phyloP scores from a whole-genome alignment of 306 rosid species.

The Cotoneaster glaucophyllus region DNA sequence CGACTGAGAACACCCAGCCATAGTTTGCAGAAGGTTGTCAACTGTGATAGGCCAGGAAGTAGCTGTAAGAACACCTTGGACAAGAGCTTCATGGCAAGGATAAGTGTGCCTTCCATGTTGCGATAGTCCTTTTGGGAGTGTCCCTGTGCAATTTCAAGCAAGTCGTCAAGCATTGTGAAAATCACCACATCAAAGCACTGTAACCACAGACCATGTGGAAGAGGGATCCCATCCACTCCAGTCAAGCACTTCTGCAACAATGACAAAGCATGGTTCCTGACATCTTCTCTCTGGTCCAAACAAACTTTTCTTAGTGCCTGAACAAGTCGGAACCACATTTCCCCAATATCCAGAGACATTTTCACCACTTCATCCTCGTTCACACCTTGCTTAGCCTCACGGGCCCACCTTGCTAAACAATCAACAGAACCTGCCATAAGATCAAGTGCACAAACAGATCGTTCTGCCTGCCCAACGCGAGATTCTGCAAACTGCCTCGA shows the following conservation, averaged over 20 bases:
- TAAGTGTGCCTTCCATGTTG: conserved; percentile 95
- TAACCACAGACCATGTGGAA: conserved; percentile 53
- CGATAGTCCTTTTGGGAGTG: conserved; percentile 83
- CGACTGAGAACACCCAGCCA: conserved; percentile 92
- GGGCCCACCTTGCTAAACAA: conserved; percentile 72
- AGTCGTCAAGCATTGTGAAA: conserved; percentile 94
- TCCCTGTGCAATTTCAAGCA: conserved; percentile 90
- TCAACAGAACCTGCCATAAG: conserved; percentile 79
- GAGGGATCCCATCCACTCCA: conserved; percentile 62
- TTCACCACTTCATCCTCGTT: conserved; percentile 64
- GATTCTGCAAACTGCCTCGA: conserved; percentile 97
- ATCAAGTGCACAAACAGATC: conserved; percentile 81
- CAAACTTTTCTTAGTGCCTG: conserved; percentile 91
- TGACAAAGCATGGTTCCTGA: conserved; percentile 80
- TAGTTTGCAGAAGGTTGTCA: conserved; percentile 84
- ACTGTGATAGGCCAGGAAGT: conserved; percentile 65
- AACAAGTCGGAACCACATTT: conserved; percentile 92
- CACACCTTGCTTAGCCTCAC: conserved; percentile 58
- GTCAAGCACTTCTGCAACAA: conserved; percentile 79
- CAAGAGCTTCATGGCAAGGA: conserved; percentile 80
- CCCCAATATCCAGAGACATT: conserved; percentile 79
- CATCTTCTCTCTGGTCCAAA: conserved; percentile 97
- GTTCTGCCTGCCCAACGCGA: conserved; percentile 85
- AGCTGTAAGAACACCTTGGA: conserved; percentile 76
- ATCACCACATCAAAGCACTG: conserved; percentile 87